Evolutionary conservation across 345 rosid species (phyloP).

Genomic region (Euphorbia tirucalli): DNA sequence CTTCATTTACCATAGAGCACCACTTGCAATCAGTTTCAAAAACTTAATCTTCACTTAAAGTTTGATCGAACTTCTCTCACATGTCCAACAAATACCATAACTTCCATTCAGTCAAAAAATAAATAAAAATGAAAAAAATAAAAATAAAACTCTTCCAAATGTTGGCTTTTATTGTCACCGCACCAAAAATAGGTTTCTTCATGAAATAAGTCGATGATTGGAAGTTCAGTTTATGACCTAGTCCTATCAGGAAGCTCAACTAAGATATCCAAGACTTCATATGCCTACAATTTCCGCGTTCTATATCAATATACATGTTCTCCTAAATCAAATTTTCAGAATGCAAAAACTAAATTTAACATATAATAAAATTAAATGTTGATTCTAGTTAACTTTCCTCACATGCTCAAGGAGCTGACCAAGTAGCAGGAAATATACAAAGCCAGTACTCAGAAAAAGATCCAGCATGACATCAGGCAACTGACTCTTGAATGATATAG

Average conservation of each 20-base stretch:
- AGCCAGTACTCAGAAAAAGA: neutral
- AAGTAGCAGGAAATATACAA: slow-evolving; percentile 5
- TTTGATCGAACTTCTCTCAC: neutral
- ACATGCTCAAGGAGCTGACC: neutral
- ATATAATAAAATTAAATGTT: neutral
- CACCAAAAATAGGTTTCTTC: neutral
- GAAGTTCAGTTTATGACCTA: neutral
- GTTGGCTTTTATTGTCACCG: neutral
- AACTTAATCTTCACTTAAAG: neutral
- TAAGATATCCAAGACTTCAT: neutral
- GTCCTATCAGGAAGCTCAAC: neutral
- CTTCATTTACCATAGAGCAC: neutral
- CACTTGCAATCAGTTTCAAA: slow-evolving; percentile 9
- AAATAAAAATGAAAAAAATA: no score
- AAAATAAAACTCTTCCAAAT: neutral
- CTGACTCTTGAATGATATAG: slow-evolving; percentile 5
- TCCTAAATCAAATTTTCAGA: neutral
- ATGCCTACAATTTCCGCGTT: neutral
- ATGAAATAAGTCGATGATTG: neutral
- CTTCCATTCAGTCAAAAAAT: no score
- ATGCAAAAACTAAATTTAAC: neutral
- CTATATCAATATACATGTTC: neutral
- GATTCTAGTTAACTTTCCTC: neutral
- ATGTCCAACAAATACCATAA: neutral
- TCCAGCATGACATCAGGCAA: slow-evolving; percentile 10